A percentile compares a stretch with the other conserved stretches of the same genome.
Evolutionary conservation across 306 rosid species (phyloP).

Genomic region (Bauhinia variegata): DNA sequence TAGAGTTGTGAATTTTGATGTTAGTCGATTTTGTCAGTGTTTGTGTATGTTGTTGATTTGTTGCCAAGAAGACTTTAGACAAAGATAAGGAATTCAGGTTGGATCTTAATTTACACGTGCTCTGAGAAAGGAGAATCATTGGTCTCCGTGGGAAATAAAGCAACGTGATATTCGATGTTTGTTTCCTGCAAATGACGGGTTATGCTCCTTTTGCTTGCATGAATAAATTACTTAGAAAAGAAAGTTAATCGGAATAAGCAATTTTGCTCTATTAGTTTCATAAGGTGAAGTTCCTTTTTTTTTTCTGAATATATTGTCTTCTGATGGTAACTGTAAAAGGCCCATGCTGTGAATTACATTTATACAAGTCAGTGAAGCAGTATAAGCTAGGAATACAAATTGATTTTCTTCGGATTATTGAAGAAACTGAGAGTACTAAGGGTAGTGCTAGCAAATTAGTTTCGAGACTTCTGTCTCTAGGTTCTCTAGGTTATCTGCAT

Average conservation of each 20-base stretch:
- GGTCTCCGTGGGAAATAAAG: constrained; percentile 1
- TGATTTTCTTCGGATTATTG: constrained; percentile 12
- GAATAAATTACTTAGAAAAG: constrained; percentile 17
- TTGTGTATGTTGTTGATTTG: background rate
- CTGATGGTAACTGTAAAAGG: background rate
- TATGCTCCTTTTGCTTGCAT: constrained; percentile 29
- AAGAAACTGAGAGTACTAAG: background rate
- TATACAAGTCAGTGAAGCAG: too few relatives aligned
- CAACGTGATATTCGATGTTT: background rate
- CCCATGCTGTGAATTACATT: background rate
- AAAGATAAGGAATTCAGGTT: too few relatives aligned
- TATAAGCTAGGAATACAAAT: background rate
- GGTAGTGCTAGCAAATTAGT: background rate
- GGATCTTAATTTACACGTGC: background rate
- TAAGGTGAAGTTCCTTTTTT: background rate
- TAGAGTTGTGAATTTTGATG: background rate
- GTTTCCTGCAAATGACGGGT: constrained; percentile 1
- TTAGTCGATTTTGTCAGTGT: constrained; percentile 6
- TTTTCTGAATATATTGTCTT: background rate
- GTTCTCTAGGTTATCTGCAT: background rate
- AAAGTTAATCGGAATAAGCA: background rate
- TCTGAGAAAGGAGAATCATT: background rate
- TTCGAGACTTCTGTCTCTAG: background rate
- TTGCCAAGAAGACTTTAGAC: too few relatives aligned
- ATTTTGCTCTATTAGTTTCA: background rate